Evolutionary conservation across 805 yeast species (phyloP).

Genomic region (Zygotorulaspora florentina): DNA sequence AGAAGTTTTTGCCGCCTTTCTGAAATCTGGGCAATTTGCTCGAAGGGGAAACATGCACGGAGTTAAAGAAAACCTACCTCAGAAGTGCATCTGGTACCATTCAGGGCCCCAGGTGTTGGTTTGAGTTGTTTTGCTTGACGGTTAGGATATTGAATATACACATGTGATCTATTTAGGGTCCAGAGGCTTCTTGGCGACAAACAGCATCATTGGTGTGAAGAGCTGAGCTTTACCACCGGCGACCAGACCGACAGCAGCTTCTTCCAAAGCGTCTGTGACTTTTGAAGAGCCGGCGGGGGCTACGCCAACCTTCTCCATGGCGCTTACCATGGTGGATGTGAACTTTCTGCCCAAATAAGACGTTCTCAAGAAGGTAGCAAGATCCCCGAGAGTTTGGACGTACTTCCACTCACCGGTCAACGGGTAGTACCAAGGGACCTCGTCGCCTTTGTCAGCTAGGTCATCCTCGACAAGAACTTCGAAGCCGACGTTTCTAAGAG

Average conservation of each 20-base stretch:
- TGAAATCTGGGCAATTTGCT: no score
- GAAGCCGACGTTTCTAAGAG: constrained; percentile 83
- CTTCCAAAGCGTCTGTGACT: constrained; percentile 91
- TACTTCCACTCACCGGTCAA: constrained; percentile 90
- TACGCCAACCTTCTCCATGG: constrained; percentile 78
- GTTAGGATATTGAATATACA: background rate
- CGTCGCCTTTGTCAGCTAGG: constrained; percentile 77
- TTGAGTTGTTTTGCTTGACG: background rate
- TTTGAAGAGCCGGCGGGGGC: constrained; percentile 91
- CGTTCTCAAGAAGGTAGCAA: constrained; percentile 83
- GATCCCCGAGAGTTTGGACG: constrained; percentile 72
- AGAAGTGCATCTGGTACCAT: background rate
- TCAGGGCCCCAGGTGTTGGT: background rate
- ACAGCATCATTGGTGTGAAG: constrained; percentile 98
- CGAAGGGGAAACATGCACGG: no score
- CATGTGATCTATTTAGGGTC: constrained; percentile 3
- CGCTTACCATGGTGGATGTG: constrained; percentile 74
- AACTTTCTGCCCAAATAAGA: constrained; percentile 78
- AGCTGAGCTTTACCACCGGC: constrained; percentile 86
- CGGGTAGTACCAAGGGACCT: constrained; percentile 97
- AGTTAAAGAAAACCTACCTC: background rate
- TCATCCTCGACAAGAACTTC: constrained; percentile 71
- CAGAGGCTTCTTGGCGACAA: constrained; percentile 76
- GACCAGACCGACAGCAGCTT: constrained; percentile 93
- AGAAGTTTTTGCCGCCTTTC: no score